Conservation (phyloP, 805 yeast genomes). For the Metschnikowia peoriensis region DNA sequence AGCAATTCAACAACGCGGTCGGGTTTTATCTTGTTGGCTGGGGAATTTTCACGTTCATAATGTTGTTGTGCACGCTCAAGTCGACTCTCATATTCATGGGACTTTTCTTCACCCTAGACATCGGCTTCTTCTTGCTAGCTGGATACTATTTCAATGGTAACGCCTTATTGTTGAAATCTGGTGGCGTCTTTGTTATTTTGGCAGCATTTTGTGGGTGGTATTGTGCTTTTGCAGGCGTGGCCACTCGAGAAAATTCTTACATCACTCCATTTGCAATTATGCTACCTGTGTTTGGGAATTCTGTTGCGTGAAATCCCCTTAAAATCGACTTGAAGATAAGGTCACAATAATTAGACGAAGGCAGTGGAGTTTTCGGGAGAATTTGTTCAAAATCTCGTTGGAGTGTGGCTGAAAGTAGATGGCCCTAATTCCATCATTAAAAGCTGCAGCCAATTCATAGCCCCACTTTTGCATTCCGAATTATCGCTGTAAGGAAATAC, state of each 20-base stretch:
- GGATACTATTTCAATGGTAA: conserved; percentile 49
- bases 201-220: conserved; percentile 19
- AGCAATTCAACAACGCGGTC: conserved; percentile 45
- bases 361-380: too few relatives aligned
- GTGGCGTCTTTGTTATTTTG: conserved; percentile 16
- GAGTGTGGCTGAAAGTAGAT: too few relatives aligned
- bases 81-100: conserved; percentile 50
- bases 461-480: too few relatives aligned
- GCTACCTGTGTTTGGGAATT: conserved; percentile 15
- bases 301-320: neutral
- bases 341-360: too few relatives aligned
- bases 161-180: conserved; percentile 13
- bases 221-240: conserved; percentile 20
- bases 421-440: too few relatives aligned
- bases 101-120: conserved; percentile 51
- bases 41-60: conserved; percentile 61
- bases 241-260: conserved; percentile 18
- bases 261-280: conserved; percentile 12
- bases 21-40: conserved; percentile 63
- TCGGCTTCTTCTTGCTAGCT: conserved; percentile 52
- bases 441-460: too few relatives aligned
- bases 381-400: too few relatives aligned
- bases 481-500: too few relatives aligned
- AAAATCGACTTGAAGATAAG: too few relatives aligned
- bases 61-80: conserved; percentile 53